Conservation (phyloP, 140 eudicot genomes). For the Senecio squalidus region DNA sequence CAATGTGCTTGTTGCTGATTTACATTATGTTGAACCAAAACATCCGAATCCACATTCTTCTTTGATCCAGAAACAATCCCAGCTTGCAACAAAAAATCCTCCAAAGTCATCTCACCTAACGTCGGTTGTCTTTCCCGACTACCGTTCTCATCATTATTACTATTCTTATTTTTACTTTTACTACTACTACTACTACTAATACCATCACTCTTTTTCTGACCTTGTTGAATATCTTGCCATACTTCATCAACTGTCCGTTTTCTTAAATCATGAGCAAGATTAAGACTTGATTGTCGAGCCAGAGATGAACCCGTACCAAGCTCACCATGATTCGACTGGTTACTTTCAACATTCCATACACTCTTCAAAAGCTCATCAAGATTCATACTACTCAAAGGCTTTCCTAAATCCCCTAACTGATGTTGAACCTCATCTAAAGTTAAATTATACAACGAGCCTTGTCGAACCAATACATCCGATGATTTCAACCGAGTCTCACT, state of each 20-base stretch:
- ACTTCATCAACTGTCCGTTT: constrained; percentile 76
- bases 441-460: constrained; percentile 55
- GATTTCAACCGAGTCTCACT: no score
- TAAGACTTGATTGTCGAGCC: constrained; percentile 44
- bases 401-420: constrained; percentile 78
- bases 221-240: constrained; percentile 76
- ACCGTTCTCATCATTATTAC: constrained; percentile 11
- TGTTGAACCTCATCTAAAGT: constrained; percentile 75
- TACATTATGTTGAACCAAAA: constrained; percentile 25
- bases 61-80: constrained; percentile 59
- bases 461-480: constrained; percentile 33
- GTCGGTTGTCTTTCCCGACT: constrained; percentile 46
- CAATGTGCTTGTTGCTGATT: constrained; percentile 42
- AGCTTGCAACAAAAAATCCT: constrained; percentile 72
- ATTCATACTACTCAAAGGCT: constrained; percentile 75
- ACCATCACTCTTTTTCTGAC: constrained; percentile 22
- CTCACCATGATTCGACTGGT: constrained; percentile 35
- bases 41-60: constrained; percentile 30
- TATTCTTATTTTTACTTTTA: neutral
- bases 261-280: constrained; percentile 42
- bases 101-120: constrained; percentile 80
- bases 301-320: constrained; percentile 31
- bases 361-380: constrained; percentile 78
- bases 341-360: constrained; percentile 53
- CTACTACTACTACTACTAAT: constrained; percentile 1